phyloP scores from a whole-genome alignment of 164 flowering plant species.

The Chloranthus sessilifolius region DNA sequence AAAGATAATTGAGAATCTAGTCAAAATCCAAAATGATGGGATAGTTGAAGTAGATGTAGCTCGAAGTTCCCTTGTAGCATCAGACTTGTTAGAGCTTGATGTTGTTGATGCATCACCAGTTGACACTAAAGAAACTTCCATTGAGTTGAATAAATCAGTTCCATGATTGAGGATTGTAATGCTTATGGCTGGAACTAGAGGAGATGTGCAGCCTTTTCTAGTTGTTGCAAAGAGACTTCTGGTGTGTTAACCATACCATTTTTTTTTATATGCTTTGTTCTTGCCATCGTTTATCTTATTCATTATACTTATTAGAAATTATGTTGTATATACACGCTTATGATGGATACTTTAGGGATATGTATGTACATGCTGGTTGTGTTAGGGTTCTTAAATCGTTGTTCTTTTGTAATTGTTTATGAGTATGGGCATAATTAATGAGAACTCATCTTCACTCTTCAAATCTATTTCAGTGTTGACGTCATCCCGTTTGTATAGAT shows the following conservation, averaged over 20 bases:
- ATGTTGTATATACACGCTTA: no score
- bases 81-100: constrained; percentile 67
- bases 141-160: constrained; percentile 39
- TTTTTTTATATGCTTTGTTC: no score
- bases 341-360: no score
- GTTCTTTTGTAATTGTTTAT: no score
- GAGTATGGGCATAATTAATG: no score
- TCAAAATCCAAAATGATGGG: constrained; percentile 81
- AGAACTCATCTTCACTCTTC: no score
- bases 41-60: constrained; percentile 78
- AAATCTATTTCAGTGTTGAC: no score
- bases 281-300: no score
- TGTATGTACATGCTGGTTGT: no score
- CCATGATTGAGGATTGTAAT: constrained; percentile 76
- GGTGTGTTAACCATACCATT: constrained; percentile 42
- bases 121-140: constrained; percentile 22
- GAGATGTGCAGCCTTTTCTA: constrained; percentile 92
- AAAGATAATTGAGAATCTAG: constrained; percentile 58
- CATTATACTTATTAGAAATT: no score
- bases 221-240: constrained; percentile 88
- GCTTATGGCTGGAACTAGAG: constrained; percentile 94
- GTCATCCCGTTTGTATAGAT: no score
- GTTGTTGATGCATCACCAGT: constrained; percentile 29
- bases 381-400: no score
- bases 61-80: constrained; percentile 55